Conservation (phyloP, 2,329 filamentous ascomycete genomes). For the Xylariaceae sp. region DNA sequence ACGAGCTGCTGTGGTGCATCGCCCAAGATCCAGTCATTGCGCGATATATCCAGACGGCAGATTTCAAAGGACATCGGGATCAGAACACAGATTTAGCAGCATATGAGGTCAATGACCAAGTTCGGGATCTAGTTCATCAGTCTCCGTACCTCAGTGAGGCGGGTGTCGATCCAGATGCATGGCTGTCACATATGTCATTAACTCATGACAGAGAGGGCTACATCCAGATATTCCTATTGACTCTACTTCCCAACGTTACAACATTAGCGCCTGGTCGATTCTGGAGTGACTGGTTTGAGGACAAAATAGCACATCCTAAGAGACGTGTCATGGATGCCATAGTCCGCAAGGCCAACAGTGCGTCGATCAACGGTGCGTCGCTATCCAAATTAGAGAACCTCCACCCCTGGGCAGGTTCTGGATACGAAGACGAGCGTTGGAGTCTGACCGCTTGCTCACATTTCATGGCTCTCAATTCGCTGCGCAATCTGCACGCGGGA, state of each 20-base stretch:
- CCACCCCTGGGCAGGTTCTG: not conserved
- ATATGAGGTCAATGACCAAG: not conserved
- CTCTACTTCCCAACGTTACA: not conserved
- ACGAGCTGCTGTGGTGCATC: not conserved
- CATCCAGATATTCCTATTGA: not conserved
- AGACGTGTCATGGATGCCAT: not conserved
- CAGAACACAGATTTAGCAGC: not conserved
- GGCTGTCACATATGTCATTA: not conserved
- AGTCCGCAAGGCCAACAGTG: not conserved
- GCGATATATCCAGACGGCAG: not conserved
- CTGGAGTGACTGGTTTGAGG: not conserved
- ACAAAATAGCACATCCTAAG: not conserved
- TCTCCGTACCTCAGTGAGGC: not conserved
- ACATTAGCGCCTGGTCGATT: not conserved
- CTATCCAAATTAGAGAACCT: not conserved
- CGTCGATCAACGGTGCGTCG: not conserved
- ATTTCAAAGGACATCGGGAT: conserved; percentile 1
- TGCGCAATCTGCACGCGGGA: not conserved
- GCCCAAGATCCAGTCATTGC: not conserved
- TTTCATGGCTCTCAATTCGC: not conserved
- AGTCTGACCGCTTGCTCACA: not conserved
- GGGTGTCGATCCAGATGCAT: not conserved
- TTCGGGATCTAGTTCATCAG: not conserved
- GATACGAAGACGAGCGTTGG: not conserved
- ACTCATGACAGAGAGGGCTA: not conserved